Evolutionary conservation across 768 basidiomycete species (phyloP).

Genomic region (Hypsizygus marmoreus): DNA sequence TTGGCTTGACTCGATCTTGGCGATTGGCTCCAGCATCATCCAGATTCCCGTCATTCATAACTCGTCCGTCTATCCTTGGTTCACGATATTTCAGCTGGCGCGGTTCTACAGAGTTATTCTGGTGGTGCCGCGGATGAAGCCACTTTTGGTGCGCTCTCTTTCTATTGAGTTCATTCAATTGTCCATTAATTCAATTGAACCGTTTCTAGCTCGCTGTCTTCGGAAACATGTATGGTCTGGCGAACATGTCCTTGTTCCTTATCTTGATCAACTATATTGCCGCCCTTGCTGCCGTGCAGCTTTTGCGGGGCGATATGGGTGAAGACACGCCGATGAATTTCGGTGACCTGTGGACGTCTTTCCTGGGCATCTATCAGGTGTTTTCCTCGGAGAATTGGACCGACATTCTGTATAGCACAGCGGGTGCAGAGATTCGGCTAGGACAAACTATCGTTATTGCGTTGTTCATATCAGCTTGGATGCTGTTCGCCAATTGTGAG

Average conservation of each 20-base stretch:
- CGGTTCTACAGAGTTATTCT: constrained; percentile 93
- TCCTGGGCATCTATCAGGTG: constrained; percentile 85
- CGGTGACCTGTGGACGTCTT: constrained; percentile 80
- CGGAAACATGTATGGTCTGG: constrained; percentile 87
- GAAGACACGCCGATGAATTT: constrained; percentile 64
- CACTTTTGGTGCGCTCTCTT: constrained; percentile 64
- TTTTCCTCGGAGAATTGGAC: constrained; percentile 97
- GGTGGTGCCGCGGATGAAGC: constrained; percentile 88
- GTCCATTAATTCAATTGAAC: neutral
- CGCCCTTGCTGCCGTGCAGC: constrained; percentile 79
- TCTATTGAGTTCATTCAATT: constrained; percentile 1
- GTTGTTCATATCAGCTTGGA: constrained; percentile 79
- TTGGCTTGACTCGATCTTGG: constrained; percentile 75
- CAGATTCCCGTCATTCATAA: constrained; percentile 78
- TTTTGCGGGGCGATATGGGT: constrained; percentile 81
- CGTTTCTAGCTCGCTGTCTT: constrained; percentile 74
- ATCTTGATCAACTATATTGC: constrained; percentile 85
- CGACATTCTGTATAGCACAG: constrained; percentile 64
- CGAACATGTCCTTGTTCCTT: constrained; percentile 91
- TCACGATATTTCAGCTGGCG: constrained; percentile 82
- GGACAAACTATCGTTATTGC: constrained; percentile 73
- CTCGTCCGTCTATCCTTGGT: constrained; percentile 78
- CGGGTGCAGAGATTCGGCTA: constrained; percentile 58
- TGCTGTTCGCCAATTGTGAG: constrained; percentile 91
- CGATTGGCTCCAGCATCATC: constrained; percentile 73